Conservation (phyloP, 768 basidiomycete species). For the Hypholoma sublateritium region DNA sequence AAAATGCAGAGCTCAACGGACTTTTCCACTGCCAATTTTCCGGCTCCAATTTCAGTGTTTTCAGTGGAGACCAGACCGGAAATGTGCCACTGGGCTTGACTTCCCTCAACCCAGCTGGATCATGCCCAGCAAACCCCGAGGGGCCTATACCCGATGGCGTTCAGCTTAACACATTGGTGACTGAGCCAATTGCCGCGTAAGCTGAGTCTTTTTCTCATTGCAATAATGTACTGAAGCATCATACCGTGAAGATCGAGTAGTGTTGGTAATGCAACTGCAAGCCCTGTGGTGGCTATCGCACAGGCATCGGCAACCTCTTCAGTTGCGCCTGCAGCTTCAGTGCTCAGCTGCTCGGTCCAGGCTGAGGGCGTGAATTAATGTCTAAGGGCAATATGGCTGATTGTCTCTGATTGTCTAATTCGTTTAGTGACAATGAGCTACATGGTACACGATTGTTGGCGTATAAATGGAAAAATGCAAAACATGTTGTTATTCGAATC, state of each 20-base stretch:
- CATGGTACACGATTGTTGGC: no score
- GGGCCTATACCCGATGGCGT: conserved; percentile 42
- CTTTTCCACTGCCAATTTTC: conserved; percentile 49
- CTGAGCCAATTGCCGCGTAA: conserved; percentile 24
- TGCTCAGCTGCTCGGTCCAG: background rate
- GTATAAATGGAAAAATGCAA: no score
- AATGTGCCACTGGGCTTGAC: conserved; percentile 41
- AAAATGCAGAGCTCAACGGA: conserved; percentile 43
- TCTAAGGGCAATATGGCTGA: background rate
- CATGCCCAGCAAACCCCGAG: conserved; percentile 39
- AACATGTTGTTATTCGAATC: no score
- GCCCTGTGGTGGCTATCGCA: background rate
- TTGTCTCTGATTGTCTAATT: no score
- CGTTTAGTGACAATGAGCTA: background rate
- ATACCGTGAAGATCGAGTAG: no score
- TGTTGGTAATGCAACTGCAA: background rate
- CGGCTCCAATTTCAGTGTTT: conserved; percentile 35
- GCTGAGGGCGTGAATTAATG: background rate
- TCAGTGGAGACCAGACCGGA: conserved; percentile 41
- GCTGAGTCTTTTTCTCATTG: background rate
- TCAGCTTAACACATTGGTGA: conserved; percentile 36
- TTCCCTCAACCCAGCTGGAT: conserved; percentile 38
- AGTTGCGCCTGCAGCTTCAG: background rate
- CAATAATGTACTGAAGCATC: background rate
- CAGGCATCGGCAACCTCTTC: background rate